Evolutionary conservation across 2,329 filamentous ascomycete species (phyloP).

Genomic region (Talaromyces amestolkiae): DNA sequence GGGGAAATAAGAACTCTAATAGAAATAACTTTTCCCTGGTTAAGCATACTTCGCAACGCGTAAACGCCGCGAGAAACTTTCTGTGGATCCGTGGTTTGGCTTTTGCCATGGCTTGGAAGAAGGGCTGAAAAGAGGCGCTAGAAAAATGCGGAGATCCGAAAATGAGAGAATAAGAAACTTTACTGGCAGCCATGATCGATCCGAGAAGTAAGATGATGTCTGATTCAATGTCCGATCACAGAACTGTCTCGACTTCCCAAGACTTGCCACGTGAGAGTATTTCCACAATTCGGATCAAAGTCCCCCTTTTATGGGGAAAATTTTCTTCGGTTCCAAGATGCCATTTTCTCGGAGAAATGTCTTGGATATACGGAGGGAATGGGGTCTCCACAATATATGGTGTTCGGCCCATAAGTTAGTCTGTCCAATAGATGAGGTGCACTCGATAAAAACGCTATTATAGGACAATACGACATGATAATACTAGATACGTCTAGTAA

Average conservation of each 20-base stretch:
- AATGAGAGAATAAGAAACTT: not conserved
- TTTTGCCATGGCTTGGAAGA: constrained; percentile 8
- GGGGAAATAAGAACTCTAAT: constrained; percentile 7
- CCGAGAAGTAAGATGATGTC: not conserved
- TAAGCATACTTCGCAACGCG: constrained; percentile 1
- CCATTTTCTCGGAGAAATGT: not conserved
- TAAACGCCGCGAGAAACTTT: not conserved
- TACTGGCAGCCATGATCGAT: not conserved
- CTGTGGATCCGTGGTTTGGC: not conserved
- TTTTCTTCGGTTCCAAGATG: not conserved
- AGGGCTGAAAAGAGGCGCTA: constrained; percentile 1
- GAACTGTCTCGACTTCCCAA: not conserved
- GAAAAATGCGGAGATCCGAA: constrained; percentile 9
- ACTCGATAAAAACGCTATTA: not conserved
- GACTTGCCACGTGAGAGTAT: not conserved
- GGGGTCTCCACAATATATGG: constrained; percentile 4
- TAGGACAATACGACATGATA: not conserved
- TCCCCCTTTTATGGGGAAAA: not conserved
- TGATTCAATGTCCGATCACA: not conserved
- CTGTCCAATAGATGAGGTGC: not conserved
- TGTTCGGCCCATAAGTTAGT: not conserved
- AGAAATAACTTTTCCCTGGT: not conserved
- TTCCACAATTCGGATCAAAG: not conserved
- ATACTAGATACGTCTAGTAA: not conserved
- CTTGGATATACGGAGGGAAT: not conserved